Evolutionary conservation across 108 stramenopile genomes (phyloP), one percentile per base, ranked within the genome.

Genomic region (Chaetoceros tenuissimus): DNA sequence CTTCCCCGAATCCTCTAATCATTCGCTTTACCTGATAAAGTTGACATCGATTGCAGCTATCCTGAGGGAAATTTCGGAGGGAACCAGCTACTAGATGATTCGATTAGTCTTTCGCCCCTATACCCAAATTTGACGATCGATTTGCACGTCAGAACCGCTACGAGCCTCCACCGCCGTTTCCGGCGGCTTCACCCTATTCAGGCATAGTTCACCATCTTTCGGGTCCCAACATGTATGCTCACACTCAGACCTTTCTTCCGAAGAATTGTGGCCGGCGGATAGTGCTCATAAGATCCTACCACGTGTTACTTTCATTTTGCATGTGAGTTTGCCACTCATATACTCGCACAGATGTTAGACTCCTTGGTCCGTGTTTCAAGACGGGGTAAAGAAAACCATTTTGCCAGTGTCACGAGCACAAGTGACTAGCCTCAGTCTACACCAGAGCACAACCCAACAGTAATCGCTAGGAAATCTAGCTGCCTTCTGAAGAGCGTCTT

Each of bases 11-110:
- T 77, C 92, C 92, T 94, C 92, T 88, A 94, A 89, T 94, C 92
- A 94, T 94, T 94, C 85, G 93, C 93, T 94, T 94, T 94, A 94
- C 93, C 93, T 87, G 84, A 94, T 87, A 86, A 87, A 85, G 89
- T 82, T 94, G 81, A 78, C 24, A 55, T 73, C 67, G 69, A 83
- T 83, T 64, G 78, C 75, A 83, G 87, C 92, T 93, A 93, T 93
- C 91, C 91, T 89, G 78, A 93, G 91, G 86, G 92, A 93, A 93
- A 93, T 85, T 89, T 94, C 88, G 92, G 84, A 81, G 84, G 84
- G 89, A 94, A 90, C 93, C 87, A 90, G 87, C 89, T 91, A 89
- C 85, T 91, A 91, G 87, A 88, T 89, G 81, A 89, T 89, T 94
- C 86, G 84, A 94, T 94, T 89, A 91, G 93, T 91, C 93, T 94